Percentiles rank a stretch among this genome's conserved stretches.
Conservation (phyloP, 2,329 filamentous ascomycete genomes). For the Stromatinia cepivora region DNA sequence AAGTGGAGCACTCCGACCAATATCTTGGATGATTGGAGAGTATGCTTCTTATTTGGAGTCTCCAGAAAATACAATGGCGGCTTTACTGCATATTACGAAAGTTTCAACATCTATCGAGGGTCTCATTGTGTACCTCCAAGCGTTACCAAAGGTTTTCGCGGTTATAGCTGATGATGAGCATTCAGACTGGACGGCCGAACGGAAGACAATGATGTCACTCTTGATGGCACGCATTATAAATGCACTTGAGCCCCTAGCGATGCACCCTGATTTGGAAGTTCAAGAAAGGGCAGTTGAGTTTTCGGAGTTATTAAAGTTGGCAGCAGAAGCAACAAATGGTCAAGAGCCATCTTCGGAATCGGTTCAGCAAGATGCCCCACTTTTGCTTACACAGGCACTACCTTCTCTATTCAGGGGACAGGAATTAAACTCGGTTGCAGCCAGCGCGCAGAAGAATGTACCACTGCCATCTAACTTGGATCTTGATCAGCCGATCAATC, state of each 20-base stretch:
- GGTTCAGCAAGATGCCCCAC: constrained; percentile 65
- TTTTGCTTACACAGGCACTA: constrained; percentile 86
- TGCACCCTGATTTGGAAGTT: constrained; percentile 87
- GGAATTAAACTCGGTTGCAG: constrained; percentile 84
- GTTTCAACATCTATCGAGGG: constrained; percentile 59
- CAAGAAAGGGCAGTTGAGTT: constrained; percentile 95
- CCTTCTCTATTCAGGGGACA: constrained; percentile 82
- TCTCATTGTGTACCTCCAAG: constrained; percentile 79
- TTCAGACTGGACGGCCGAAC: constrained; percentile 67
- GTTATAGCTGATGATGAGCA: constrained; percentile 65
- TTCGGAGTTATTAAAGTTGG: constrained; percentile 82
- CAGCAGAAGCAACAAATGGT: constrained; percentile 73
- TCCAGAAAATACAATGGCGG: constrained; percentile 70
- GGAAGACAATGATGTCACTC: constrained; percentile 73
- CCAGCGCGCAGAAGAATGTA: constrained; percentile 80
- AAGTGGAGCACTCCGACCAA: constrained; percentile 69
- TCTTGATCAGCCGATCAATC: constrained; percentile 79
- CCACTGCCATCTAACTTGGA: constrained; percentile 74
- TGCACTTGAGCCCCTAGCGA: constrained; percentile 73
- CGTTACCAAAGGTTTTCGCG: constrained; percentile 81
- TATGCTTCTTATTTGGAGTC: constrained; percentile 72
- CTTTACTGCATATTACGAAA: constrained; percentile 65
- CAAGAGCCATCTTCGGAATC: constrained; percentile 60
- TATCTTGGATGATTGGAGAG: constrained; percentile 87
- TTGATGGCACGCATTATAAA: constrained; percentile 80